Evolutionary conservation across 495 filamentous ascomycete genomes (phyloP).

Genomic region (Clohesyomyces aquaticus): DNA sequence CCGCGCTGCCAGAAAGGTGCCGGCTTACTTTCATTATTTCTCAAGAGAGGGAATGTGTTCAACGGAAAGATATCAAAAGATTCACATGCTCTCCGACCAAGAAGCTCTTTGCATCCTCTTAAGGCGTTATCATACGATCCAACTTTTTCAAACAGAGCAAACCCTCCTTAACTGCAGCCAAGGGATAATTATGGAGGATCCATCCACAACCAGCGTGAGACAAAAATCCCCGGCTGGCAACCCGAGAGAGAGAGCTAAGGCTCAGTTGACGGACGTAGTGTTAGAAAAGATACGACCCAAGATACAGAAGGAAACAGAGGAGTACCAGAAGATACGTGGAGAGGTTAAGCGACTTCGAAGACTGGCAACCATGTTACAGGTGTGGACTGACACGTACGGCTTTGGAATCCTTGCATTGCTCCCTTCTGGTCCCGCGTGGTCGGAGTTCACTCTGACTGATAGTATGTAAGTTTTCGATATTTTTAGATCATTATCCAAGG

Average conservation of each 20-base stretch:
- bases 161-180: background rate
- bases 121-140: constrained; percentile 4
- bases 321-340: background rate
- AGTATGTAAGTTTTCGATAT: constrained; percentile 6
- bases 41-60: background rate
- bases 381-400: constrained; percentile 1
- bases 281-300: constrained; percentile 7
- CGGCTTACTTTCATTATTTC: background rate
- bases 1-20: background rate
- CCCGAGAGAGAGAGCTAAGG: background rate
- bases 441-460: constrained; percentile 1
- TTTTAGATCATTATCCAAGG: background rate
- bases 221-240: background rate
- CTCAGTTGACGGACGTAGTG: constrained; percentile 6
- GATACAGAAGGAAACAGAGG: background rate
- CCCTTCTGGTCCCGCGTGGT: background rate
- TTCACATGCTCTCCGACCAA: background rate
- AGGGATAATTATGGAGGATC: background rate
- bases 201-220: background rate
- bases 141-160: background rate
- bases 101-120: constrained; percentile 7
- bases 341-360: background rate
- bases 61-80: constrained; percentile 3
- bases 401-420: constrained; percentile 12
- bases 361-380: background rate